Evolutionary conservation across 495 filamentous ascomycete species (phyloP).

Genomic region (Talaromyces ruber): DNA sequence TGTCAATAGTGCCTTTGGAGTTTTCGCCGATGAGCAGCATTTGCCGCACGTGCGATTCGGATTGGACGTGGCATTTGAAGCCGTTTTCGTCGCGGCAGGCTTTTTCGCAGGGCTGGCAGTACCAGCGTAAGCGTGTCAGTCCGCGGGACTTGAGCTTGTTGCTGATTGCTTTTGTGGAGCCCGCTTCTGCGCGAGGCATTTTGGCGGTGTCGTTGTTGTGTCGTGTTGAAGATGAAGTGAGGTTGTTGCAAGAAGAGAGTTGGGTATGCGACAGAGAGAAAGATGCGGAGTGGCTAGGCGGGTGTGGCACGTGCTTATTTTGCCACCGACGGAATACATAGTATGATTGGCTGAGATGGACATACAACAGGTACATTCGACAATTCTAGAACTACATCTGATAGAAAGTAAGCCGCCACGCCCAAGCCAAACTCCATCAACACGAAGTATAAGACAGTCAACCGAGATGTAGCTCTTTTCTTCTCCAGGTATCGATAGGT

Average conservation of each 20-base stretch:
- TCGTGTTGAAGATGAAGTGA: neutral
- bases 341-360: neutral
- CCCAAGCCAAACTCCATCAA: neutral
- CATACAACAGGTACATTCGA: neutral
- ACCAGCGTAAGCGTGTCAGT: conserved; percentile 78
- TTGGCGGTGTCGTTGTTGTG: neutral
- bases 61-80: conserved; percentile 62
- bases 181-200: conserved; percentile 91
- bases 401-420: neutral
- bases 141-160: conserved; percentile 87
- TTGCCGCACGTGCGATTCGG: conserved; percentile 75
- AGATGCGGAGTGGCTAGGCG: neutral
- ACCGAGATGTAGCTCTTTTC: neutral
- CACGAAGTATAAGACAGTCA: neutral
- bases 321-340: neutral
- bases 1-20: conserved; percentile 66
- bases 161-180: conserved; percentile 72
- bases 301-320: neutral
- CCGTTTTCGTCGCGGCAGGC: conserved; percentile 39
- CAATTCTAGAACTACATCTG: neutral
- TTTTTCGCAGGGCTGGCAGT: conserved; percentile 39
- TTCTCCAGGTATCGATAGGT: neutral
- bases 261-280: neutral
- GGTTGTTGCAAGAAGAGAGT: neutral
- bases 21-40: conserved; percentile 82